Base-by-base conservation (phyloP, 306 rosid genomes). In the Oxytropis ochrocephala region DNA sequence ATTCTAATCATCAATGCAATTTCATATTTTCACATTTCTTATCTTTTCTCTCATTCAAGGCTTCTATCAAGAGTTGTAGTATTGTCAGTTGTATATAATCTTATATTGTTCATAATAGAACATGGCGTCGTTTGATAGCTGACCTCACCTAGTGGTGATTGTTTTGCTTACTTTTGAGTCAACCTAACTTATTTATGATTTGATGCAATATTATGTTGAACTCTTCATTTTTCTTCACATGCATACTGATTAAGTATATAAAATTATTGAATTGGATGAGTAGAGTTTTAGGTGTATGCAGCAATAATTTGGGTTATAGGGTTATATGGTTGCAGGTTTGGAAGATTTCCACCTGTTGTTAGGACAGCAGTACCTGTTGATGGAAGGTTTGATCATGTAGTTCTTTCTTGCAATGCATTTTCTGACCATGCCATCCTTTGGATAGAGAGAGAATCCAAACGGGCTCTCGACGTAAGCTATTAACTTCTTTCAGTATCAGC, bases 311-410 rank as follows among this genome's bases (percentile, higher is more conserved):
- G 46, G 71, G 48, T 62, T 67, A 66, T 74, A 80, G 70, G 64
- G 41, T 82, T 61, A 30, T 59, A 30, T 59, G 69, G 58, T 64
- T 88, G 79, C 88, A 94, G 99, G 84, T 41, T 63, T 5, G 95
- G 96, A 78, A 85, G 99, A 75, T 87, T 82, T 78, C 97, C 96
- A 1, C 99, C 99, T 0, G 92, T 88, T 46, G 99, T 94, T 61
- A 84, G 88, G 84, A 94, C 98, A 17, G 98, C 98, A 1, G 97
- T 94, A 53, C 98, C 98, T 18, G 97, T 94, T 43, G 99, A 94
- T 79, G 97, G 96, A 82, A 89, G 99, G 69, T 94, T 94, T 64
- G 99, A 94, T 69, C 96, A 88, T 70, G 8, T 91, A 42, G 99
- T 94, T 75, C 87, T 94, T 76, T 90, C 99, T 67, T 94, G 99